A percentile compares a stretch with the other conserved stretches of the same genome.
Evolutionary conservation across 2,329 filamentous ascomycete species (phyloP).

Genomic region (Fusarium veterinarium): DNA sequence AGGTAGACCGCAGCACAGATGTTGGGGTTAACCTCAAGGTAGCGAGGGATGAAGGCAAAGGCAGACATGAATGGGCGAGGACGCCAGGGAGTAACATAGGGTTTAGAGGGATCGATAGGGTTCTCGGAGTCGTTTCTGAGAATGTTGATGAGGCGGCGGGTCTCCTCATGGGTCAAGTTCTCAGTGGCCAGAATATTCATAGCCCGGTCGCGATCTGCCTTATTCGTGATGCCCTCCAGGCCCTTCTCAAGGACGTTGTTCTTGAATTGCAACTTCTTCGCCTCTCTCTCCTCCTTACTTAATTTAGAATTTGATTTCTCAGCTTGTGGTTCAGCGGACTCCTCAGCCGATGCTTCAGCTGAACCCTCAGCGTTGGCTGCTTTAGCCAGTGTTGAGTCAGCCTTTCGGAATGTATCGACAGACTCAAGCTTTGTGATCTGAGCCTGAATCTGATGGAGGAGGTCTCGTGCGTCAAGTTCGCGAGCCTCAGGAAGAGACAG

Average conservation of each 20-base stretch:
- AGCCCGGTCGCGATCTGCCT: conserved; percentile 48
- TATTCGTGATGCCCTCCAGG: conserved; percentile 49
- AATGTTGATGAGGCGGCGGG: conserved; percentile 64
- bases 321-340: conserved; percentile 10
- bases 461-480: conserved; percentile 44
- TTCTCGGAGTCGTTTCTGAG: conserved; percentile 77
- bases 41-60: conserved; percentile 94
- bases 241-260: conserved; percentile 51
- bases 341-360: conserved; percentile 13
- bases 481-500: conserved; percentile 57
- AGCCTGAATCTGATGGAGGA: conserved; percentile 48
- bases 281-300: conserved; percentile 30
- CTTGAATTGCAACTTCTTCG: conserved; percentile 44
- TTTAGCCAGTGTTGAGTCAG: conserved; percentile 32
- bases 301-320: conserved; percentile 20
- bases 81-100: conserved; percentile 91
- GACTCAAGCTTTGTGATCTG: conserved; percentile 50
- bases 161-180: conserved; percentile 60
- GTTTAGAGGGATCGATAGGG: conserved; percentile 79
- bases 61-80: conserved; percentile 88
- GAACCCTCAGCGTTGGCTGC: neutral
- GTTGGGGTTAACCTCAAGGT: conserved; percentile 97
- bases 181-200: conserved; percentile 49
- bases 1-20: conserved; percentile 96
- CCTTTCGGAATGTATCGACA: conserved; percentile 48